These are phyloP conservation scores for Cupressus sempervirens DNA, from an alignment of 75 land plant species.

Conservation along the genomic window DNA sequence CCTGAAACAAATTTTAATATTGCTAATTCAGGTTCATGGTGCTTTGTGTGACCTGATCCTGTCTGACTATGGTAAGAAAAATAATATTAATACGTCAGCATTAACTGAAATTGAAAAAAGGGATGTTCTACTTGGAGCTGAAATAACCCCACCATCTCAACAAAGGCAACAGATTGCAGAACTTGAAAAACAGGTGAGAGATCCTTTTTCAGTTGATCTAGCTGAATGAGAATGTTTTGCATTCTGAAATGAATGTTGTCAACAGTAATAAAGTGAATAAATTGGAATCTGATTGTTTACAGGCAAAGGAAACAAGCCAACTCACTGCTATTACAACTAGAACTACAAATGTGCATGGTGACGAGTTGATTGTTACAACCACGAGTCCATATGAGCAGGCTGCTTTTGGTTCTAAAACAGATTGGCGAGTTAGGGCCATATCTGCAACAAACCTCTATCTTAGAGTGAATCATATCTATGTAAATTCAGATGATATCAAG, in stretches of 20 bases:
- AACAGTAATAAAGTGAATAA: not conserved
- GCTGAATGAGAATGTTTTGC: conserved; percentile 9
- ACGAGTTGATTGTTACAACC: conserved; percentile 96
- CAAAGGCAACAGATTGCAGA: conserved; percentile 99
- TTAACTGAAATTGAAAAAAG: conserved; percentile 96
- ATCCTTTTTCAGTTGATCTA: not conserved
- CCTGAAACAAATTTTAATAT: not conserved
- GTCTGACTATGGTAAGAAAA: conserved; percentile 99
- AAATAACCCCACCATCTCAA: conserved; percentile 98
- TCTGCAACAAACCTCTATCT: conserved; percentile 98
- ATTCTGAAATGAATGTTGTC: not conserved
- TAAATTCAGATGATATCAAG: conserved; percentile 99
- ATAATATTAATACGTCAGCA: conserved; percentile 98
- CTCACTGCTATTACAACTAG: conserved; percentile 95
- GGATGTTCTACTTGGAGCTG: conserved; percentile 98
- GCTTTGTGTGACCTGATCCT: conserved; percentile 95
- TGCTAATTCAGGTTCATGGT: conserved; percentile 74
- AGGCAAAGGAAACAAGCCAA: conserved; percentile 98
- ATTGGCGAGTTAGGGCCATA: conserved; percentile 99
- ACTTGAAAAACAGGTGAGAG: conserved; percentile 93
- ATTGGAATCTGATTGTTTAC: not conserved
- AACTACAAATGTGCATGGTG: conserved; percentile 99
- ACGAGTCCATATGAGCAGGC: conserved; percentile 99
- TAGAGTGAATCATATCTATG: conserved; percentile 97
- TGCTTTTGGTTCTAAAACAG: conserved; percentile 94